These are phyloP conservation scores for Exophiala mesophila DNA, from an alignment of 2,329 filamentous ascomycete genomes.

Conservation along the genomic window DNA sequence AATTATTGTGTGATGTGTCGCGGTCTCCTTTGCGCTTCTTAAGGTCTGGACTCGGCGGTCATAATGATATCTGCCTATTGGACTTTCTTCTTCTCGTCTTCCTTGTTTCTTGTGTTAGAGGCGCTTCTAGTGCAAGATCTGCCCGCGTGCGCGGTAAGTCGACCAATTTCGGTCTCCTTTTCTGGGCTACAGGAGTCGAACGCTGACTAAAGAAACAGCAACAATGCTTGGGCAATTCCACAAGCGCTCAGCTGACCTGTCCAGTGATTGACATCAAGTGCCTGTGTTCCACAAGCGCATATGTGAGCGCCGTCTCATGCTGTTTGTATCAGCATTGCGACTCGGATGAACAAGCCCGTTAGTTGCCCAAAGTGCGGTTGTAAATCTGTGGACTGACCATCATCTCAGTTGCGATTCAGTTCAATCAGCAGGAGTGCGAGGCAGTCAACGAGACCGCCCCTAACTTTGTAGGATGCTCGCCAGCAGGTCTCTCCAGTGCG, in stretches of 20 bases:
- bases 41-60: no score
- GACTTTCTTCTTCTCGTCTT: conserved; percentile 1
- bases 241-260: conserved; percentile 22
- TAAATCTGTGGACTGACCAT: no score
- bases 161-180: neutral
- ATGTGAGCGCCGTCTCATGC: conserved; percentile 27
- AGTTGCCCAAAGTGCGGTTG: conserved; percentile 7
- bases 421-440: conserved; percentile 27
- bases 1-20: no score
- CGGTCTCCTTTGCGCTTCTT: no score
- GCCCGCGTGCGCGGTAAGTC: conserved; percentile 24
- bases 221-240: conserved; percentile 26
- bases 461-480: conserved; percentile 28
- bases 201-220: no score
- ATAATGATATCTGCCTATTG: conserved; percentile 8
- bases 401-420: conserved; percentile 24
- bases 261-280: conserved; percentile 26
- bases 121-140: conserved; percentile 22
- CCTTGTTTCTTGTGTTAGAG: conserved; percentile 6
- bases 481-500: conserved; percentile 18
- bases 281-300: conserved; percentile 22
- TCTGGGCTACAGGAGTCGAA: no score
- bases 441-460: conserved; percentile 27
- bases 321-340: conserved; percentile 25
- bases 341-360: conserved; percentile 24